Evolutionary conservation across 2,329 filamentous ascomycete species (phyloP).

Genomic region (Zelopaecilomyces penicillatus): DNA sequence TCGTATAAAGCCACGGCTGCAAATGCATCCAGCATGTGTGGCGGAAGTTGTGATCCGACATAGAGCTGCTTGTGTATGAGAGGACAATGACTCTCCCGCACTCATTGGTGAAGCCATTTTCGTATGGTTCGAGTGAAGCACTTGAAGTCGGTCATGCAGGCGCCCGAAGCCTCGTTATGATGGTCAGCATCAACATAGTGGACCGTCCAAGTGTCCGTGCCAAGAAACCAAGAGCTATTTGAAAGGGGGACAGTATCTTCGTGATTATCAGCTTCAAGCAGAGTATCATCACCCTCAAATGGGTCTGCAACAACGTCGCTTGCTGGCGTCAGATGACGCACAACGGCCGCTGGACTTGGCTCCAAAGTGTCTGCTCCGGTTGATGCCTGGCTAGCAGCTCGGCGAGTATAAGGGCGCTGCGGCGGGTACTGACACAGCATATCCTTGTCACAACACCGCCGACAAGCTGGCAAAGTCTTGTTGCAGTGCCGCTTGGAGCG

Average conservation of each 20-base stretch:
- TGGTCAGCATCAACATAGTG: slow-evolving; percentile 2
- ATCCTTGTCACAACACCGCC: slow-evolving; percentile 21
- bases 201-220: slow-evolving; percentile 12
- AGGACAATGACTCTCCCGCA: slow-evolving; percentile 15
- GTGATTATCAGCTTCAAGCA: not conserved
- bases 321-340: not conserved
- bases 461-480: slow-evolving; percentile 24
- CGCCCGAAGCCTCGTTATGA: not conserved
- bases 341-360: not conserved
- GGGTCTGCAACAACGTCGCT: not conserved
- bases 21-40: slow-evolving; percentile 20
- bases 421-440: slow-evolving; percentile 17
- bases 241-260: not conserved
- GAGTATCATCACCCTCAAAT: not conserved
- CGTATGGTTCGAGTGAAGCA: slow-evolving; percentile 17
- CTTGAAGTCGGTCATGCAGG: slow-evolving; percentile 13
- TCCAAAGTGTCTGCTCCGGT: not conserved
- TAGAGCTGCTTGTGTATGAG: slow-evolving; percentile 22
- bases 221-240: slow-evolving; percentile 12
- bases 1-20: slow-evolving; percentile 17
- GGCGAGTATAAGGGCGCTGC: slow-evolving; percentile 6
- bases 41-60: slow-evolving; percentile 13
- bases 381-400: not conserved
- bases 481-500: slow-evolving; percentile 29
- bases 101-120: slow-evolving; percentile 18